Conservation (phyloP, 2,329 filamentous ascomycete species). For the Capronia coronata region DNA sequence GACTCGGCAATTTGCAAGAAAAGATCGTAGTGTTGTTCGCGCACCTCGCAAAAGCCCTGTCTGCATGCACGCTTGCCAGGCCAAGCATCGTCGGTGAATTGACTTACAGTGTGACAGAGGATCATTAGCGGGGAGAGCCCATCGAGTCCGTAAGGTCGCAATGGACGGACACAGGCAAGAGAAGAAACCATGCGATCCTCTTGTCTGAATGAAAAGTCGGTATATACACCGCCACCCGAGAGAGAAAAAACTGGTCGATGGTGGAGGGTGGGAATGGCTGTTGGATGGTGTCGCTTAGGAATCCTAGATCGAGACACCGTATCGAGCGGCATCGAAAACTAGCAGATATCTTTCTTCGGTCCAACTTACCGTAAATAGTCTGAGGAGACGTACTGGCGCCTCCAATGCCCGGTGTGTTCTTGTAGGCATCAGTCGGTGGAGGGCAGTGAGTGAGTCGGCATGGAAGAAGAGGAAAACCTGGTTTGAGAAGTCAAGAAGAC, state of each 20-base stretch:
- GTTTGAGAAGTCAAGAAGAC: too few species aligned
- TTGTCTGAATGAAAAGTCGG: slow-evolving; percentile 3
- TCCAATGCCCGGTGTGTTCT: too few species aligned
- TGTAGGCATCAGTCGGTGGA: too few species aligned
- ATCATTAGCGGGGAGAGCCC: not conserved
- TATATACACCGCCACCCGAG: slow-evolving; percentile 18
- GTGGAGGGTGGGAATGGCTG: slow-evolving; percentile 14
- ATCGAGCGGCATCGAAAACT: not conserved
- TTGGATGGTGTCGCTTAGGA: slow-evolving; percentile 3
- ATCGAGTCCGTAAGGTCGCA: not conserved
- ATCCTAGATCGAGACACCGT: not conserved
- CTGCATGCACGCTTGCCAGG: too few species aligned
- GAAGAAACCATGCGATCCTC: not conserved
- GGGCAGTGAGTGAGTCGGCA: too few species aligned
- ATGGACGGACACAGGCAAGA: not conserved
- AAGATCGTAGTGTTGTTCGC: too few species aligned
- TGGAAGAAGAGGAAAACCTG: too few species aligned
- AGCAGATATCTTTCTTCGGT: too few species aligned
- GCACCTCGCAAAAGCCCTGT: too few species aligned
- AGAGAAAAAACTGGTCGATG: not conserved
- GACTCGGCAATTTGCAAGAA: too few species aligned
- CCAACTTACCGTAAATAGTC: too few species aligned
- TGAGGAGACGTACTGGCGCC: too few species aligned
- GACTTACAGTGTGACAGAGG: not conserved
- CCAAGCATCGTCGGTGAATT: not conserved